Evolutionary conservation across 148 eudicot species (phyloP), one percentile per base, ranked within the genome.

Genomic region (Chenopodium album): DNA sequence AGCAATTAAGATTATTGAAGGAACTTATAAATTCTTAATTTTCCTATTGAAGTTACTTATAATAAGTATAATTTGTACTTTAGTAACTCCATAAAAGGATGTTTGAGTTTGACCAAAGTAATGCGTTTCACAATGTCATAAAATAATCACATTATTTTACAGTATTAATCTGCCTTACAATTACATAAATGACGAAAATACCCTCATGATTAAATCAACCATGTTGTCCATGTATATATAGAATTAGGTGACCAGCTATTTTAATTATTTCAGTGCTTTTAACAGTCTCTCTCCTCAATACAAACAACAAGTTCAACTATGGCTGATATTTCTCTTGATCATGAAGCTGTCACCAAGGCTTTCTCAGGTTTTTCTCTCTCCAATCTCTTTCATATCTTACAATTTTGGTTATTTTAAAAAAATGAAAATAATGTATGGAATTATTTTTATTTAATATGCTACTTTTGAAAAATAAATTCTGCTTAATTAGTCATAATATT

Each of bases 311-410:
- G 23, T 10, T 62, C 62, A 66, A 52, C 13, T 75, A 87, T 87
- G 90, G 88, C 84, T 13, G 77, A 74, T 8, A 65, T 37, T 10
- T 72, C 82, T 17, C 60, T 85, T 80, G 90, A 87, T 23, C 75
- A 81, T 72, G 85, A 82, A 79, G 83, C 82, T 83, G 83, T 92
- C 66, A 78, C 88, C 67, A 89, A 86, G 71, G 94, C 97, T 71
- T 92, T 92, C 82, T 86, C 97, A 92, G 97, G 94, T 92, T 71
- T 32, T 78, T 56, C 59, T 67, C 20, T 31, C 52, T 64, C 20
- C 10, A 12, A 0, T 52, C 22, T 70, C 44, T 12, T 60, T 56
- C 22, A 56, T 56, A 56, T 56, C 16, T 41, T 41, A 4, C 5
- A 37, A 7, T 34, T 2, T 34, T 34, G 2, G 2, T 41, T 41